Evolutionary conservation across 2,329 filamentous ascomycete species (phyloP).

Genomic region (Trichoderma harzianum): DNA sequence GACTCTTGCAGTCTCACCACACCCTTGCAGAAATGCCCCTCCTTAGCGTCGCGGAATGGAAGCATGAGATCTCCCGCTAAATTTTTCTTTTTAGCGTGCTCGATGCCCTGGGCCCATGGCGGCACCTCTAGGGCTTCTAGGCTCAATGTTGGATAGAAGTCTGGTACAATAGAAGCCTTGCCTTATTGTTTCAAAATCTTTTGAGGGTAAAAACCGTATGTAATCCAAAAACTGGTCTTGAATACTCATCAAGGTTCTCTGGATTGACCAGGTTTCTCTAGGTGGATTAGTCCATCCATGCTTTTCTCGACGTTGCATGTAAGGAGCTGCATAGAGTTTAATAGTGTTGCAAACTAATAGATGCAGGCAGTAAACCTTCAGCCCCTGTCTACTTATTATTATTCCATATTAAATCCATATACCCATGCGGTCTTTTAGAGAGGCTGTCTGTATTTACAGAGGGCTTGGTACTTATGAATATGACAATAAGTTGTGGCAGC

Average conservation of each 20-base stretch:
- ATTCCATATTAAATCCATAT: too few relatives aligned
- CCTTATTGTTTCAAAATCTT: background rate
- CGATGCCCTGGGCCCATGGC: background rate
- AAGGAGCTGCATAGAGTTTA: background rate
- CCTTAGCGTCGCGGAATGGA: conserved; percentile 2
- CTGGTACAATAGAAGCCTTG: background rate
- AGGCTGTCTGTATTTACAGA: background rate
- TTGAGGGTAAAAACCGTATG: background rate
- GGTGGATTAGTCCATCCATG: background rate
- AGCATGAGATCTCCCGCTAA: background rate
- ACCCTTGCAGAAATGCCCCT: conserved; percentile 8
- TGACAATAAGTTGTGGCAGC: background rate
- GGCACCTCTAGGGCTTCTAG: background rate
- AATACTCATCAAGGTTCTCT: background rate
- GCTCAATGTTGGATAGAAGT: too few relatives aligned
- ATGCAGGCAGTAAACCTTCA: background rate
- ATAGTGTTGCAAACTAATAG: background rate
- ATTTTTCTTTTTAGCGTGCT: conserved; percentile 8
- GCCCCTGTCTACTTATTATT: background rate
- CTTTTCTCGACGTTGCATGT: background rate
- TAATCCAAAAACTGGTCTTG: too few relatives aligned
- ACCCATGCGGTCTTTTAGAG: background rate
- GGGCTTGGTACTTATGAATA: background rate
- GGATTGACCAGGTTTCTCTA: background rate
- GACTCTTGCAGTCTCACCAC: conserved; percentile 4